Conservation (phyloP, 164 flowering plant genomes). For the Chloranthus sessilifolius region DNA sequence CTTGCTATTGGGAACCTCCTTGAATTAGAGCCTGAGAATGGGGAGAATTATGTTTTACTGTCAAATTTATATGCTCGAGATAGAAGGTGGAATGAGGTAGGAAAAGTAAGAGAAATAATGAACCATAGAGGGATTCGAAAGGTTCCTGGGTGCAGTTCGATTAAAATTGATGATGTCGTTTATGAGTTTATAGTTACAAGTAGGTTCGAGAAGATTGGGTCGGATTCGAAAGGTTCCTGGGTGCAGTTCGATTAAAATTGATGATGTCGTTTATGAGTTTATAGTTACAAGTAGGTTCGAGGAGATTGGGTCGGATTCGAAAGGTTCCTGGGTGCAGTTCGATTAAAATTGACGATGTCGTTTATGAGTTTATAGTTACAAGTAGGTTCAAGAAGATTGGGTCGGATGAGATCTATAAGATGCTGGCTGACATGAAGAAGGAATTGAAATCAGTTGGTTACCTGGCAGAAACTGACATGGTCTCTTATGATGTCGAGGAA, state of each 20-base stretch:
- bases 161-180: too few relatives aligned
- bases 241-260: slow-evolving; percentile 9
- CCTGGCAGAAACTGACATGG: slow-evolving; percentile 7
- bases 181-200: too few relatives aligned
- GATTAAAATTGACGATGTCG: slow-evolving; percentile 7
- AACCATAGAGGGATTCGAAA: slow-evolving; percentile 4
- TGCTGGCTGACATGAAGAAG: slow-evolving; percentile 5
- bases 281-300: background rate
- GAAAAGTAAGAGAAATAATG: slow-evolving; percentile 2
- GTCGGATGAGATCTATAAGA: background rate
- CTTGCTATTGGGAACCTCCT: slow-evolving; percentile 7
- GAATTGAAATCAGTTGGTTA: slow-evolving; percentile 6
- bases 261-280: slow-evolving; percentile 8
- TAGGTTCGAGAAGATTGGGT: too few relatives aligned
- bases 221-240: slow-evolving; percentile 12
- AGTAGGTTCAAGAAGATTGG: background rate
- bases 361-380: slow-evolving; percentile 9
- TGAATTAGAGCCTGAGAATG: slow-evolving; percentile 4
- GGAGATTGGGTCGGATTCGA: too few relatives aligned
- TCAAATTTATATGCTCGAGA: slow-evolving; percentile 10
- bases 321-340: slow-evolving; percentile 12
- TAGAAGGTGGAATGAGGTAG: slow-evolving; percentile 5
- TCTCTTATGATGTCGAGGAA: slow-evolving; percentile 9
- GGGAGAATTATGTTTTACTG: slow-evolving; percentile 2
- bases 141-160: too few relatives aligned